These are phyloP conservation scores for Aspergillus melleus DNA, from an alignment of 2,329 filamentous ascomycete genomes.

Conservation along the genomic window DNA sequence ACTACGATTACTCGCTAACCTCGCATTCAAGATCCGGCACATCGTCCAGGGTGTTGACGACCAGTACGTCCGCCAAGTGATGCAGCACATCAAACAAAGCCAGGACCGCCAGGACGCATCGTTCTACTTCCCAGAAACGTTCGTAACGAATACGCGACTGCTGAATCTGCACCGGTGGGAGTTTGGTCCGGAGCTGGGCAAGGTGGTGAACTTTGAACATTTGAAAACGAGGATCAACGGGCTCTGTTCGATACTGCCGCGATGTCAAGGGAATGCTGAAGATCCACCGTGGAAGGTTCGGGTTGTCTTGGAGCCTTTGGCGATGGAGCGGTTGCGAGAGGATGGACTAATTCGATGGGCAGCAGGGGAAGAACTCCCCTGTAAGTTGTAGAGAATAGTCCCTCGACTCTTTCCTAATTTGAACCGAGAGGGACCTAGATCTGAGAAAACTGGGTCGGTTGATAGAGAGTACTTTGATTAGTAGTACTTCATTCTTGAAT, in stretches of 20 bases:
- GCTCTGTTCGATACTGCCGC: neutral
- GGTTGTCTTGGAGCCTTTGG: neutral
- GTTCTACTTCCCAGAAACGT: neutral
- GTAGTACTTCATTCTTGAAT: neutral
- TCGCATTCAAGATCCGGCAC: neutral
- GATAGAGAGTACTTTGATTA: neutral
- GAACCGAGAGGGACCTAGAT: neutral
- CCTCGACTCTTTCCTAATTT: neutral
- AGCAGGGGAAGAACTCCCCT: neutral
- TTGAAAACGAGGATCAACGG: neutral
- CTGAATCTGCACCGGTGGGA: neutral
- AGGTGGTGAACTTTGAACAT: neutral
- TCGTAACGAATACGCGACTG: neutral
- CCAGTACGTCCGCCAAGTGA: neutral
- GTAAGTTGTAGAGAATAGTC: neutral
- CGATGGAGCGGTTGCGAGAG: neutral
- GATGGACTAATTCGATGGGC: neutral
- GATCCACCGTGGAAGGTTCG: neutral
- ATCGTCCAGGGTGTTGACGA: neutral
- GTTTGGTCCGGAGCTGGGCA: neutral
- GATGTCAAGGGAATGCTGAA: neutral
- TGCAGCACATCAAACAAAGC: neutral
- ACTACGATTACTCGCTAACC: neutral
- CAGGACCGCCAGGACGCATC: neutral
- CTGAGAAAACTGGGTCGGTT: neutral